Base-by-base conservation (phyloP, 352 stramenopile species). In the Globisporangium spinosum region DNA sequence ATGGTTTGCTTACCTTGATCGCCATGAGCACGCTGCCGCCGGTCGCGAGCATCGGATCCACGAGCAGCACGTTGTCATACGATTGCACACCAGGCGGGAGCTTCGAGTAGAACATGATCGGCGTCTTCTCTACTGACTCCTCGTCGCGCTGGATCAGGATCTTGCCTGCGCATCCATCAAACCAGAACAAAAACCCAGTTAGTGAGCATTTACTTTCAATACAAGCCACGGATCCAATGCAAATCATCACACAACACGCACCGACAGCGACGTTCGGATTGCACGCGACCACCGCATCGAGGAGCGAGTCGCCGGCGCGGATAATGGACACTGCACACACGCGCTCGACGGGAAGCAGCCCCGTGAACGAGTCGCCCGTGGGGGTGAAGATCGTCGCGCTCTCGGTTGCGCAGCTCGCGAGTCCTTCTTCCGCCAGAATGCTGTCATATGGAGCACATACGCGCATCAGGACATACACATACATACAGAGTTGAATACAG, bases 141-240 rank as follows among this genome's bases (percentile, higher is more conserved):
- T 99, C 97, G 70, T 99, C 91, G 45, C 97, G 82, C 80, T 99
- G 97, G 75, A 99, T 98, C 62, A 98, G 71, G 68, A 99, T 98
- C 75, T 99, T 99, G n/a, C 94, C 96, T 74, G 56, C 20, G 35
- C 40, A 43, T 56, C 67, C 13, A 47, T 8, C 20, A 15, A 35
- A 51, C 17, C 23, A 45, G 5, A 32, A 23, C 43, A 22, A 51
- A 0, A 38, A 32, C 29, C 15, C 2, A 45, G 17, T 20, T 13
- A 6, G 13, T 58, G 12, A 49, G 13, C 17, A 17, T 20, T 12
- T 4, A 64, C 29, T 32, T 32, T 32, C 10, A 2, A 23, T 1
- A 62, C 22, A 15, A 22, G 20, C 4, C 23, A 35, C 22, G 22
- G 20, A 29, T 32, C 3, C 23, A 56, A 32, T 56, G 49, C 49